Evolutionary conservation across 495 filamentous ascomycete genomes (phyloP).

Genomic region (Cetradonia linearis): DNA sequence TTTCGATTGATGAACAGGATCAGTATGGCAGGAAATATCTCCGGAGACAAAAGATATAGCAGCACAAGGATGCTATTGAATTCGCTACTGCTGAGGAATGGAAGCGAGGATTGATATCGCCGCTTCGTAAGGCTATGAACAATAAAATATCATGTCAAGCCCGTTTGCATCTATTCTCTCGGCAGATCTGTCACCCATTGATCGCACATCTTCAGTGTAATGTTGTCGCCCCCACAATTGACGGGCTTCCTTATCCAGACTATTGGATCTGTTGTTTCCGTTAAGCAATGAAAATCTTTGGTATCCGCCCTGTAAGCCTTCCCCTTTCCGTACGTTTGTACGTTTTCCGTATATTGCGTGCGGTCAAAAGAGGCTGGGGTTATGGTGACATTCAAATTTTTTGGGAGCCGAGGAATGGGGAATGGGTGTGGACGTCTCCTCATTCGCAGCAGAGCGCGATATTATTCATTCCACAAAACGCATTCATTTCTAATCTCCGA

Average conservation of each 20-base stretch:
- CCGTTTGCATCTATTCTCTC: too few relatives aligned
- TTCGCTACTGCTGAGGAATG: background rate
- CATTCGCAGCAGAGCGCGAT: background rate
- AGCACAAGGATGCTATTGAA: too few relatives aligned
- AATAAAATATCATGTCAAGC: too few relatives aligned
- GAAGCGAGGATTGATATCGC: background rate
- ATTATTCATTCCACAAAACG: background rate
- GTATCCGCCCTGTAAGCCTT: background rate
- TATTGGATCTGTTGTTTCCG: background rate
- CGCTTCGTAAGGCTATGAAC: too few relatives aligned
- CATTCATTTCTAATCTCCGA: background rate
- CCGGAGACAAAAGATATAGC: too few relatives aligned
- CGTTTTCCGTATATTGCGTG: background rate
- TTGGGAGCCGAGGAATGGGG: constrained; percentile 1
- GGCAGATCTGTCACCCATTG: too few relatives aligned
- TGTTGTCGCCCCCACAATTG: too few relatives aligned
- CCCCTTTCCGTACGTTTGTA: background rate
- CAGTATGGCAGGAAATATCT: too few relatives aligned
- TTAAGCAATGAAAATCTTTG: background rate
- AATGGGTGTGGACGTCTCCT: background rate
- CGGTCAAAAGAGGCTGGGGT: background rate
- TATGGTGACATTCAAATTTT: background rate
- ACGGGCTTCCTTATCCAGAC: background rate
- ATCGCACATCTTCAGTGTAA: too few relatives aligned
- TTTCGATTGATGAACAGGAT: too few relatives aligned